Conservation (phyloP, 2,329 filamentous ascomycete genomes). For the Sarocladium oryzae region DNA sequence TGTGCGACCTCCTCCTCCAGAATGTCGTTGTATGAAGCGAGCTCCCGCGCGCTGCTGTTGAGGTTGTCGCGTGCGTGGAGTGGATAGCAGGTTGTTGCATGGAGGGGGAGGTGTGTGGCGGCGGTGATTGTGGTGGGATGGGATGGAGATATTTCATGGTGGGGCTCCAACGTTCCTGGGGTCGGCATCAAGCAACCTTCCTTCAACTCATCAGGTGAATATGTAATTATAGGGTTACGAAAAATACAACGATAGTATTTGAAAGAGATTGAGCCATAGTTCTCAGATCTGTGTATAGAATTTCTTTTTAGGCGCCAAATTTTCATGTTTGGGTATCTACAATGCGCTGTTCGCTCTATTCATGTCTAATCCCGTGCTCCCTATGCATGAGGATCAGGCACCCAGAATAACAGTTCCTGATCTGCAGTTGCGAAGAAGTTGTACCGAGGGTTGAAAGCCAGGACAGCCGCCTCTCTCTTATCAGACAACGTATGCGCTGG, state of each 20-base stretch:
- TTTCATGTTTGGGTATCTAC: conserved; percentile 5
- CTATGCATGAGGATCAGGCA: conserved; percentile 58
- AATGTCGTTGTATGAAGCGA: background rate
- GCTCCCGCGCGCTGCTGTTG: background rate
- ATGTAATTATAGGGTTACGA: too few species aligned
- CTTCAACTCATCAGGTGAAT: too few species aligned
- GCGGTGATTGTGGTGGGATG: conserved; percentile 3
- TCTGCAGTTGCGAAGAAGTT: conserved; percentile 91
- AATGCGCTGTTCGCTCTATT: background rate
- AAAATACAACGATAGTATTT: too few species aligned
- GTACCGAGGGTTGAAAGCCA: conserved; percentile 85
- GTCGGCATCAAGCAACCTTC: background rate
- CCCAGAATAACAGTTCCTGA: conserved; percentile 73
- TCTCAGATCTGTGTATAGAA: too few species aligned
- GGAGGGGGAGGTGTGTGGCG: conserved; percentile 1
- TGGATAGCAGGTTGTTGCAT: conserved; percentile 1
- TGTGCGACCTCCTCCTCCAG: background rate
- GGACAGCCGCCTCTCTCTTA: conserved; percentile 62
- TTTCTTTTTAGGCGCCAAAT: too few species aligned
- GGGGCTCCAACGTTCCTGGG: conserved; percentile 1
- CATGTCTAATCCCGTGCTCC: background rate
- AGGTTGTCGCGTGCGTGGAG: conserved; percentile 1
- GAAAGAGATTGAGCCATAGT: too few species aligned
- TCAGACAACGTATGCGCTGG: conserved; percentile 60
- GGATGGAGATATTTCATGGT: conserved; percentile 10